Percentiles rank a stretch among this genome's conserved stretches.
phyloP scores from a whole-genome alignment of 2,329 filamentous ascomycete species.

The Ophiostoma piceae region DNA sequence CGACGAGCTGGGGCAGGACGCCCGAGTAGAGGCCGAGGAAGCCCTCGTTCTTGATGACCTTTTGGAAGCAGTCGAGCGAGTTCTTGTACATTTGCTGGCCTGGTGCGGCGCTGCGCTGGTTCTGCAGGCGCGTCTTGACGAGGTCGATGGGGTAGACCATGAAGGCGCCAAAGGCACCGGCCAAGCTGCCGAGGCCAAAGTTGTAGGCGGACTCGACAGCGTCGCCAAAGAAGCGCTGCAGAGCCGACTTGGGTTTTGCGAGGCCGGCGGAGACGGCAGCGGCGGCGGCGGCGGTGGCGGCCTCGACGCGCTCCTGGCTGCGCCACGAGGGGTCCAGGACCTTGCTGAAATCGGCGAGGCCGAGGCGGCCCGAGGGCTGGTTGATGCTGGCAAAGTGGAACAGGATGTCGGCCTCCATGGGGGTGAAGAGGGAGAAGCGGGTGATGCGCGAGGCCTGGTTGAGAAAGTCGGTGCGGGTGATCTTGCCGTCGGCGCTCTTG shows the following conservation, averaged over 20 bases:
- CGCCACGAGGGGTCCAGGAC: conserved; percentile 93
- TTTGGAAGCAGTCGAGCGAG: conserved; percentile 89
- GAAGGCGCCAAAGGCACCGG: conserved; percentile 95
- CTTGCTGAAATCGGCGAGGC: conserved; percentile 81
- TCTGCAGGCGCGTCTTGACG: conserved; percentile 98
- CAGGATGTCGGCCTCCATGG: conserved; percentile 97
- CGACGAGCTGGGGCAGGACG: conserved; percentile 88
- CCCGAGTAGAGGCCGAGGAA: conserved; percentile 87
- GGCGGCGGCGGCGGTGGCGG: not conserved
- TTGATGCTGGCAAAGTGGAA: conserved; percentile 97
- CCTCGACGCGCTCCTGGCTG: conserved; percentile 46
- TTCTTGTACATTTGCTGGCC: conserved; percentile 94
- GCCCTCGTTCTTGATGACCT: conserved; percentile 90
- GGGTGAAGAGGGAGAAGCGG: conserved; percentile 91
- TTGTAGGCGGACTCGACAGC: conserved; percentile 78
- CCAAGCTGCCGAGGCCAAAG: conserved; percentile 81
- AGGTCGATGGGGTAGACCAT: conserved; percentile 99
- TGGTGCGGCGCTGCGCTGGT: conserved; percentile 77
- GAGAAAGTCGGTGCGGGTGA: conserved; percentile 88
- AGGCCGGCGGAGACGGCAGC: not conserved
- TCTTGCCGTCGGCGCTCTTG: conserved; percentile 83
- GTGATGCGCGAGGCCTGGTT: conserved; percentile 89
- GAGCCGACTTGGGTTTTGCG: conserved; percentile 42
- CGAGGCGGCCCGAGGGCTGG: conserved; percentile 74
- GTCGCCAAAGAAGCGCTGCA: conserved; percentile 55